phyloP scores from a whole-genome alignment of 805 yeast genomes.

The Cyberlindnera japonica region DNA sequence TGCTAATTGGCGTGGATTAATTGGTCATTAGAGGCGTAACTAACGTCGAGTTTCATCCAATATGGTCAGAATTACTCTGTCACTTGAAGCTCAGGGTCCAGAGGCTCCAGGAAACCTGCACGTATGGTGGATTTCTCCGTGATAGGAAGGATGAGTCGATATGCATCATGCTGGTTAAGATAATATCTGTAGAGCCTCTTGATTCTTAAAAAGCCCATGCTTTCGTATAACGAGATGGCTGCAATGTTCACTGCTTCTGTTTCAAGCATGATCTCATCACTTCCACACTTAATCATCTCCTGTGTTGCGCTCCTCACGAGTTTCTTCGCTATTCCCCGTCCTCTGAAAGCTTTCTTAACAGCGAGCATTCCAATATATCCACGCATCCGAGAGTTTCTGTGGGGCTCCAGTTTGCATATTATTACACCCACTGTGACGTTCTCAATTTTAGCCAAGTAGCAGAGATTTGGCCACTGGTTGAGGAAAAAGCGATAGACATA shows the following conservation, averaged over 20 bases:
- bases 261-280: conserved; percentile 91
- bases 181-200: conserved; percentile 84
- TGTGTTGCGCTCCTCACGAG: conserved; percentile 61
- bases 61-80: neutral
- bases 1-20: too few relatives aligned
- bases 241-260: conserved; percentile 80
- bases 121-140: conserved; percentile 54
- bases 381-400: conserved; percentile 65
- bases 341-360: conserved; percentile 66
- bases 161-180: conserved; percentile 91
- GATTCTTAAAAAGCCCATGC: conserved; percentile 68
- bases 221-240: conserved; percentile 67
- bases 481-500: conserved; percentile 90
- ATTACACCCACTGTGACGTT: conserved; percentile 69
- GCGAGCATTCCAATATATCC: conserved; percentile 98
- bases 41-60: neutral
- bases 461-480: conserved; percentile 85
- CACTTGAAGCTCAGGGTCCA: conserved; percentile 5
- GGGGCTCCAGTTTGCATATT: conserved; percentile 76
- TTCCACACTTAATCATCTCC: conserved; percentile 57
- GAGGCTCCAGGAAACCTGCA: conserved; percentile 45
- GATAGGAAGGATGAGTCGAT: conserved; percentile 76
- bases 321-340: conserved; percentile 75
- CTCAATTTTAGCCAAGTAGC: conserved; percentile 55
- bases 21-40: neutral